Evolutionary conservation across 2,329 filamentous ascomycete species (phyloP).

Genomic region (Emydomyces testavorans): DNA sequence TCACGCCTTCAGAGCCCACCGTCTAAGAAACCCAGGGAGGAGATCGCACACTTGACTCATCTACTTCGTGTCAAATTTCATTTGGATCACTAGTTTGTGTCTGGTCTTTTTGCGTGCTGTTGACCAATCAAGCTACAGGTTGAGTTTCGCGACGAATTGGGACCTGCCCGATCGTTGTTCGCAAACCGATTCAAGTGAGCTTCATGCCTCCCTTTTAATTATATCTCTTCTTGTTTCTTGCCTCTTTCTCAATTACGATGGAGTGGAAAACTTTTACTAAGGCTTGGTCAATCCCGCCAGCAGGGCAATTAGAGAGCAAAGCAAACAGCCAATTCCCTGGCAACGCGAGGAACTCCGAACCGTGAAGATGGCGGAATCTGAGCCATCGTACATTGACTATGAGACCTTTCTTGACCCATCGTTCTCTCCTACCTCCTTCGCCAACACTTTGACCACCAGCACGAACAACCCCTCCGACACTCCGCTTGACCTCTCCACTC

Average conservation of each 20-base stretch:
- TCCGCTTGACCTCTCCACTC: conserved; percentile 84
- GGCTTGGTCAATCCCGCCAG: conserved; percentile 11
- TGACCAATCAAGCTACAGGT: background rate
- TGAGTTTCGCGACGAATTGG: background rate
- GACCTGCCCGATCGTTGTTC: background rate
- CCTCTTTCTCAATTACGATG: background rate
- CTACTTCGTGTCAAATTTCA: too few relatives aligned
- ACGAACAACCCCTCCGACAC: conserved; percentile 90
- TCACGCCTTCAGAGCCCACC: too few relatives aligned
- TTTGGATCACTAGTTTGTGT: background rate
- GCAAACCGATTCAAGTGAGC: background rate
- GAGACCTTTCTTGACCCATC: conserved; percentile 73
- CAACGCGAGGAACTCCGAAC: background rate
- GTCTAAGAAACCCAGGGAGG: too few relatives aligned
- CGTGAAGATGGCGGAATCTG: conserved; percentile 27
- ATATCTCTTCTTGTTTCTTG: background rate
- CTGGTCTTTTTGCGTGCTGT: background rate
- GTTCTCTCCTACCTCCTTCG: conserved; percentile 72
- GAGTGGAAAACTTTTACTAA: conserved; percentile 7
- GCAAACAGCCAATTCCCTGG: background rate
- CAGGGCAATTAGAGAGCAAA: conserved; percentile 11
- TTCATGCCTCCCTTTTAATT: background rate
- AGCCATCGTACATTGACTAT: conserved; percentile 85
- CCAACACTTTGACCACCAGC: conserved; percentile 73
- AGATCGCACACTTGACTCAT: too few relatives aligned